These are phyloP conservation scores for Boletus reticuloceps DNA, from an alignment of 768 basidiomycete genomes.

Conservation along the genomic window DNA sequence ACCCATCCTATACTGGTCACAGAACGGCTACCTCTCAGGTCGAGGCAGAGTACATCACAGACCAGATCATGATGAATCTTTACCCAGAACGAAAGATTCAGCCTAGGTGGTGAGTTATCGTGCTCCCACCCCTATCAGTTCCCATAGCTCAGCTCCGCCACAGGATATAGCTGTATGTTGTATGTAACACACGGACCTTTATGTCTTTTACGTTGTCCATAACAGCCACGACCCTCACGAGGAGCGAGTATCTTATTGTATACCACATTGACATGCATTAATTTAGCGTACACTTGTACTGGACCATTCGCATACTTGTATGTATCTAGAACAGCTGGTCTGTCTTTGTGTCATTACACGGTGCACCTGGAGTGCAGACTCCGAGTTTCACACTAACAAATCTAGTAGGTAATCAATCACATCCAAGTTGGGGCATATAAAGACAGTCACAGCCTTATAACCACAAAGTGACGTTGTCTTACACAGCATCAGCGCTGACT, in stretches of 20 bases:
- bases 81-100: constrained; percentile 33
- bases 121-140: background rate
- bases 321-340: constrained; percentile 22
- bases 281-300: constrained; percentile 21
- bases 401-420: too few relatives aligned
- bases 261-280: constrained; percentile 9
- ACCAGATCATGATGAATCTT: constrained; percentile 35
- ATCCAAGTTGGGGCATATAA: too few relatives aligned
- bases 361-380: too few relatives aligned
- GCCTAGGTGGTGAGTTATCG: constrained; percentile 28
- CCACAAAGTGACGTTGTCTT: too few relatives aligned
- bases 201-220: constrained; percentile 9
- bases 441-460: too few relatives aligned
- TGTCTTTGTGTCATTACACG: background rate
- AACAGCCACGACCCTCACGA: constrained; percentile 9
- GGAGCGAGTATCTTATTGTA: constrained; percentile 15
- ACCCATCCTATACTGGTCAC: constrained; percentile 10
- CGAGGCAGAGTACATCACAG: constrained; percentile 31
- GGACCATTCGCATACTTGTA: constrained; percentile 4
- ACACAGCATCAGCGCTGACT: too few relatives aligned
- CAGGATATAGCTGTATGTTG: constrained; percentile 21
- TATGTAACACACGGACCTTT: background rate
- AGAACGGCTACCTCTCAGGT: constrained; percentile 27
- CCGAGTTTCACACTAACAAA: too few relatives aligned
- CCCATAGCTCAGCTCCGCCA: background rate